These are phyloP conservation scores for Saturnispora dispora DNA, from an alignment of 805 yeast genomes.

Conservation along the genomic window DNA sequence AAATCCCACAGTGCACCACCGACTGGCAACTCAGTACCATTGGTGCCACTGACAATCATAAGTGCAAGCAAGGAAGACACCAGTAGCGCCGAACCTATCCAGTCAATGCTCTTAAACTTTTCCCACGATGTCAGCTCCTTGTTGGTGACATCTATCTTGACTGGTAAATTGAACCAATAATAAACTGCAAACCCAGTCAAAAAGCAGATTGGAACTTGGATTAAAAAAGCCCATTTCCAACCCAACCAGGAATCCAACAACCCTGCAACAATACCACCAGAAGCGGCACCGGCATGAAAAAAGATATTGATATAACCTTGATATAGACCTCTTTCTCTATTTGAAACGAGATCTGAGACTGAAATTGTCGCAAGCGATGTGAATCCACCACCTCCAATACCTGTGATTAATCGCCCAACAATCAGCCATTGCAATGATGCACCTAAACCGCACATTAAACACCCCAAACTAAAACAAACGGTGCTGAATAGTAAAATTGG, in stretches of 20 bases:
- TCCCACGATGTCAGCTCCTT: constrained; percentile 27
- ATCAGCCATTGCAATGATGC: constrained; percentile 35
- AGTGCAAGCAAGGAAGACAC: constrained; percentile 49
- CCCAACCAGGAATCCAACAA: constrained; percentile 42
- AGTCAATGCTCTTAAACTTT: constrained; percentile 31
- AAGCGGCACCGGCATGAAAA: constrained; percentile 67
- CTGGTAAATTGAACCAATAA: constrained; percentile 30
- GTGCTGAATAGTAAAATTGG: constrained; percentile 28
- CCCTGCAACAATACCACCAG: constrained; percentile 63
- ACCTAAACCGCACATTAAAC: constrained; percentile 34
- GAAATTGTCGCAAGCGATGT: constrained; percentile 67
- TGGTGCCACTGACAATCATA: constrained; percentile 56
- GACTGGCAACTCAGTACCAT: constrained; percentile 47
- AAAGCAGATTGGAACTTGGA: constrained; percentile 45
- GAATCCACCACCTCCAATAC: constrained; percentile 86
- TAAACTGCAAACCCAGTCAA: constrained; percentile 33
- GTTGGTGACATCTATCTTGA: constrained; percentile 16
- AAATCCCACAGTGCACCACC: constrained; percentile 35
- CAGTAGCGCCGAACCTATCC: constrained; percentile 49
- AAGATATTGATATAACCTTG: constrained; percentile 77
- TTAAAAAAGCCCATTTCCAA: constrained; percentile 56
- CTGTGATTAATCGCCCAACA: constrained; percentile 62
- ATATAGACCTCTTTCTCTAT: constrained; percentile 67
- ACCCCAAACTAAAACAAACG: constrained; percentile 30
- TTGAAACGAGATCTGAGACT: constrained; percentile 66